Evolutionary conservation across 805 yeast species (phyloP), one percentile per base, ranked within the genome.

Genomic region (Kregervanrija fluxuum): DNA sequence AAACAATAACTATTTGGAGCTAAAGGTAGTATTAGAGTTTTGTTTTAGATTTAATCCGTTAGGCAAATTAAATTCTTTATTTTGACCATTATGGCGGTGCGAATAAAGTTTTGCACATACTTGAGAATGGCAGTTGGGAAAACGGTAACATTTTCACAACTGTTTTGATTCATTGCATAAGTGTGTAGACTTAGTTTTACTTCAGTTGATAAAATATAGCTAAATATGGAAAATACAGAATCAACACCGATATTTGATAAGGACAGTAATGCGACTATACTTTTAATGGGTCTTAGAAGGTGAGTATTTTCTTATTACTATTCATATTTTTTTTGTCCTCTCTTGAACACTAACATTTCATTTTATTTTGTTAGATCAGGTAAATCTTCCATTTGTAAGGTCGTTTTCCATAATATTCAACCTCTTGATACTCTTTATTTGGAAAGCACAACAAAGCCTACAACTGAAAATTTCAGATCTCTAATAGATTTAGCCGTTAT

Each of bases 371-470:
- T 10, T 22, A 70, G 86, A 60, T 85, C 91, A 15, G 99, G 99
- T 11, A 93, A 93, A 65, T 87, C 96, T 8, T 89, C 97, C 3
- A 93, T 93, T 31, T 82, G 96, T 57, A 89, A 91, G 59, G 98
- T 93, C 11, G 95, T 93, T 2, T 93, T 93, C 65, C 96, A 91
- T 62, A 85, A 87, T 59, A 88, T 93, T 95, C 95, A 86, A 59
- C 97, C 99, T 1, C 69, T 89, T 48, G 97, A 91, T 57, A 90
- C 98, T 0, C 64, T 91, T 38, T 91, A 91, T 57, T 67, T 93
- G 44, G 98, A 91, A 54, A 80, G 90, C 42, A 91, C 99, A 0
- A 77, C 95, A 2, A 85, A 82, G 56, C 96, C 96, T 4, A 85
- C 95, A 3, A 75, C 84, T 11, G 96, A 89, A 55, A 85, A 78